These are phyloP conservation scores for Talaromyces sp. DNA, from an alignment of 2,329 filamentous ascomycete species.

Conservation along the genomic window DNA sequence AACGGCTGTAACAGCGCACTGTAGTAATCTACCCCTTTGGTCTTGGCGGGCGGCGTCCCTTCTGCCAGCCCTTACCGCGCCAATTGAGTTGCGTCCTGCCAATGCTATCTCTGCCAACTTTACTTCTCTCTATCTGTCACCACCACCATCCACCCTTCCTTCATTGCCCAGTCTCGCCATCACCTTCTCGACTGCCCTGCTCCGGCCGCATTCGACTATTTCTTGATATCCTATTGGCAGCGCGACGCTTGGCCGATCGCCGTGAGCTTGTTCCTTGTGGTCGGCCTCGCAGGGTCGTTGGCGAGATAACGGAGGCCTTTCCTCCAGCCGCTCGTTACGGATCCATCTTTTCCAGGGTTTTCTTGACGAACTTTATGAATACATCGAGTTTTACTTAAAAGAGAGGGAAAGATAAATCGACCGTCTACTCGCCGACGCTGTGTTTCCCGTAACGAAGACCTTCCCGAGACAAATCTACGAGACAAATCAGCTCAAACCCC, in stretches of 20 bases:
- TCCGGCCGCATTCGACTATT: conserved; percentile 27
- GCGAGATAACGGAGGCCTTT: conserved; percentile 42
- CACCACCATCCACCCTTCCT: conserved; percentile 19
- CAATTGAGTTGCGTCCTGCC: neutral
- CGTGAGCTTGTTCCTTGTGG: conserved; percentile 26
- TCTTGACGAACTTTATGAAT: neutral
- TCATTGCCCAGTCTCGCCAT: conserved; percentile 29
- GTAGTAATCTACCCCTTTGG: conserved; percentile 9
- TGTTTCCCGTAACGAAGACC: neutral
- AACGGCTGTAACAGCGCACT: neutral
- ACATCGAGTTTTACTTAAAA: neutral
- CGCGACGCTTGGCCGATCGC: conserved; percentile 32
- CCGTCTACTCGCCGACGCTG: neutral
- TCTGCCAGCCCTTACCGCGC: conserved; percentile 23
- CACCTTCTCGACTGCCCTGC: conserved; percentile 28
- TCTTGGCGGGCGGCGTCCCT: conserved; percentile 23
- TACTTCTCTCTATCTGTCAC: conserved; percentile 13
- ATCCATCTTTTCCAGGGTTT: neutral
- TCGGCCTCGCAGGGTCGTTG: conserved; percentile 32
- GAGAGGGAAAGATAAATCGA: neutral
- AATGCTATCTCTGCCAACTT: conserved; percentile 29
- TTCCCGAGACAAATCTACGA: neutral
- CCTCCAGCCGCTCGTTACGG: conserved; percentile 44
- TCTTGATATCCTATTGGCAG: conserved; percentile 29
- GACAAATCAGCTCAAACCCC: conserved; percentile 22